phyloP scores from a whole-genome alignment of 2,329 filamentous ascomycete genomes.

The Tetracladium maxilliforme region DNA sequence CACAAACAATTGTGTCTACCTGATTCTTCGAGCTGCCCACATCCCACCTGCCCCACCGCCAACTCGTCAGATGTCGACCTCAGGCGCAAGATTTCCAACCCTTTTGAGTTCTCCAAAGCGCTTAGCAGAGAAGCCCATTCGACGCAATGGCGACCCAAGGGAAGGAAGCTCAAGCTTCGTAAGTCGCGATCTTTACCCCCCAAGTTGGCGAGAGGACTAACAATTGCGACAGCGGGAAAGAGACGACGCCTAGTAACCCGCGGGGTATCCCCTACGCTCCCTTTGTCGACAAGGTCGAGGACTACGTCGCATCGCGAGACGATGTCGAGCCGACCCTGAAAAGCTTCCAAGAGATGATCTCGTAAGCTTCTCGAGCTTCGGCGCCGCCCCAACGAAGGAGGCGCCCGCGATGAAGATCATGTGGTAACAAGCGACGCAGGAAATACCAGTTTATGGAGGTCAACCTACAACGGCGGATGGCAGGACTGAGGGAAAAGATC shows the following conservation, averaged over 20 bases:
- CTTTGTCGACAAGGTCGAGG: conserved; percentile 78
- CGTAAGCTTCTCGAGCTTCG: conserved; percentile 32
- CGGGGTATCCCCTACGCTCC: conserved; percentile 73
- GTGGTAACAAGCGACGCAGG: conserved; percentile 31
- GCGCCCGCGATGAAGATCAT: background rate
- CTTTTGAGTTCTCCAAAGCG: too few species aligned
- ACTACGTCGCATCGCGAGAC: conserved; percentile 65
- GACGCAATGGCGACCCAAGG: too few species aligned
- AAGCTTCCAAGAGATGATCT: conserved; percentile 88
- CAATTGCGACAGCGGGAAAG: conserved; percentile 28
- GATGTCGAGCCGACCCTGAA: conserved; percentile 72
- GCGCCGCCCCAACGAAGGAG: background rate
- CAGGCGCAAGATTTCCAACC: too few species aligned
- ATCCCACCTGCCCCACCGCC: too few species aligned
- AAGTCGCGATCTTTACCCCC: too few species aligned
- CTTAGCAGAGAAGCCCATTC: too few species aligned
- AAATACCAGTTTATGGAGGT: conserved; percentile 99
- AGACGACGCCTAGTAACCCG: conserved; percentile 52
- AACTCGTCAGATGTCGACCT: too few species aligned
- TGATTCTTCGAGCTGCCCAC: too few species aligned
- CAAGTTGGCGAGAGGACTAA: too few species aligned
- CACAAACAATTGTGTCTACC: too few species aligned
- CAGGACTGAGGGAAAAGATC: conserved; percentile 82
- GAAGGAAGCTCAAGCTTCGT: too few species aligned
- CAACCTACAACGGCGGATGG: conserved; percentile 73